Conservation (phyloP, 345 rosid genomes). For the Sonneratia caseolaris region DNA sequence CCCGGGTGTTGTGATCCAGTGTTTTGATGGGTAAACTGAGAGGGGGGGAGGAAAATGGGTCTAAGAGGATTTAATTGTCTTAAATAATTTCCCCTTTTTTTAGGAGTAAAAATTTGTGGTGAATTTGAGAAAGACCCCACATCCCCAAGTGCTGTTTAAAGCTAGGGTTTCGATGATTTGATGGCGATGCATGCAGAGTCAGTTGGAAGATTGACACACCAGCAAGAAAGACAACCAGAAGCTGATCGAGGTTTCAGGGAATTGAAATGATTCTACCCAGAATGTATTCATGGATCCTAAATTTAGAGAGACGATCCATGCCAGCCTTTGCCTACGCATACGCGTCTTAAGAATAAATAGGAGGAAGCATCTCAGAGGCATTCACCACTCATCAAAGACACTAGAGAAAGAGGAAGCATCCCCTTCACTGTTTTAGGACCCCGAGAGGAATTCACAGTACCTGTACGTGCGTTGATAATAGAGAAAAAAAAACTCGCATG, state of each 20-base stretch:
- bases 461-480: too few species aligned
- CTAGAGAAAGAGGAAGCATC: too few species aligned
- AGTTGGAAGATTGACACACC: not conserved
- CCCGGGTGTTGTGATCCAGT: too few species aligned
- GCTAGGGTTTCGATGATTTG: slow-evolving; percentile 6
- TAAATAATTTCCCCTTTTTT: not conserved
- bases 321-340: not conserved
- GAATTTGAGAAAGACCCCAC: not conserved
- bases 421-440: too few species aligned
- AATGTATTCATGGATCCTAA: not conserved
- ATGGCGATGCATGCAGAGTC: not conserved
- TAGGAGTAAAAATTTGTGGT: not conserved
- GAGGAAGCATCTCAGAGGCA: too few species aligned
- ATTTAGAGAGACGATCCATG: not conserved
- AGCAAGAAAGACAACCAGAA: not conserved
- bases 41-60: not conserved
- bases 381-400: too few species aligned
- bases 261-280: not conserved
- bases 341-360: not conserved
- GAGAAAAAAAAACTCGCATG: too few species aligned
- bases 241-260: slow-evolving; percentile 10
- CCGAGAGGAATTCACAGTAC: too few species aligned
- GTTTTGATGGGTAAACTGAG: not conserved
- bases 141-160: not conserved
- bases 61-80: not conserved